Percentiles rank a stretch among this genome's conserved stretches.
Conservation (phyloP, 306 rosid species). For the Pachyrhizus erosus region DNA sequence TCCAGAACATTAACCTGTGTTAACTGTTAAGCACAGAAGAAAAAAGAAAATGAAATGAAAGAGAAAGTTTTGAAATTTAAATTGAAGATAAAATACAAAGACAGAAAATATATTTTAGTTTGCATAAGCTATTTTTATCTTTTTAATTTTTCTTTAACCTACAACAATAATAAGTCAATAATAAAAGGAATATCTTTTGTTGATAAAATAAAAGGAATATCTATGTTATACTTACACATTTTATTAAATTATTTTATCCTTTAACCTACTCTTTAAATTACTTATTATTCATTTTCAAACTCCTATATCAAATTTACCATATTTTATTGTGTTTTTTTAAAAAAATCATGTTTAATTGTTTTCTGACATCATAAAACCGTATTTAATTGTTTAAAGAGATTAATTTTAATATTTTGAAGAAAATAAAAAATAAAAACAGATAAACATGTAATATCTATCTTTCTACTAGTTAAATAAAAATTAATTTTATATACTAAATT, state of each 20-base stretch:
- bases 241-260: background rate
- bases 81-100: background rate
- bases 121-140: background rate
- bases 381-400: background rate
- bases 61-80: background rate
- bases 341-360: too few relatives aligned
- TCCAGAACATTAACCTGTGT: constrained; percentile 17
- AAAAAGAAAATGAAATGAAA: background rate
- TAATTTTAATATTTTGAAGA: background rate
- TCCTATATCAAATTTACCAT: background rate
- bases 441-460: background rate
- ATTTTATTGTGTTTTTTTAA: too few relatives aligned
- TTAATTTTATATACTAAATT: too few relatives aligned
- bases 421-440: background rate
- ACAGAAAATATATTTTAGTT: background rate
- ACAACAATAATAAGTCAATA: background rate
- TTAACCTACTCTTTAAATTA: background rate
- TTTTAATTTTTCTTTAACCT: background rate
- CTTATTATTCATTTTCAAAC: background rate
- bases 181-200: too few relatives aligned
- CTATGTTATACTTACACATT: background rate
- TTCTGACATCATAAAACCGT: too few relatives aligned
- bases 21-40: background rate
- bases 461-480: background rate
- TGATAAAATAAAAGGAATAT: too few relatives aligned